Evolutionary conservation across 305 asterid genomes (phyloP).

Genomic region (Fraxinus floribunda): DNA sequence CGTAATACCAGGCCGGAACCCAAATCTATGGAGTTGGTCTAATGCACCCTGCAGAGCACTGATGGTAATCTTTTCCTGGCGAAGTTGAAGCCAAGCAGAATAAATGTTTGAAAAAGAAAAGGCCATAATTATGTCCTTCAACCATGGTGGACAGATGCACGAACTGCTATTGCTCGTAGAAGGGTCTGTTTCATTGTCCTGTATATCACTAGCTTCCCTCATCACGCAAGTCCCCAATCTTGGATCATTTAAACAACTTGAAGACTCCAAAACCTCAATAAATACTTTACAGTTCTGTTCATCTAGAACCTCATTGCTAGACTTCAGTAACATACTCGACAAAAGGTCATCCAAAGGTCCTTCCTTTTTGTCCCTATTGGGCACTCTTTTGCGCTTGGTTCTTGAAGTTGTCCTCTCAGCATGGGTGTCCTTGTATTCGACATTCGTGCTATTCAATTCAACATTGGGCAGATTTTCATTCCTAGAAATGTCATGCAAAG

Average conservation of each 20-base stretch:
- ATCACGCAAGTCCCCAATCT: conserved; percentile 52
- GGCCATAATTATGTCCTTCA: conserved; percentile 59
- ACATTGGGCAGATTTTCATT: conserved; percentile 28
- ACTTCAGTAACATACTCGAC: conserved; percentile 42
- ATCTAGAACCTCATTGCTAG: conserved; percentile 37
- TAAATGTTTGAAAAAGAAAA: conserved; percentile 60
- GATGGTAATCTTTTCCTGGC: conserved; percentile 39
- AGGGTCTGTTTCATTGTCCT: conserved; percentile 30
- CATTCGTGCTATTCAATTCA: conserved; percentile 29
- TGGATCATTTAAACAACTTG: conserved; percentile 59
- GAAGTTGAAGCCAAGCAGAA: conserved; percentile 62
- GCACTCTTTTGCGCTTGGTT: conserved; percentile 36
- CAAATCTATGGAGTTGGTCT: conserved; percentile 49
- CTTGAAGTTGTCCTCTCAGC: conserved; percentile 32
- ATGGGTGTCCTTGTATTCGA: conserved; percentile 31
- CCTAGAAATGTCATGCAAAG: conserved; percentile 32
- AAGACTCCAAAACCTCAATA: conserved; percentile 46
- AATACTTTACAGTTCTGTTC: conserved; percentile 43
- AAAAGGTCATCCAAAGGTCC: conserved; percentile 39
- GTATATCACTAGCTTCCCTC: conserved; percentile 31
- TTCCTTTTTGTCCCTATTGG: conserved; percentile 32
- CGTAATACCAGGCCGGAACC: conserved; percentile 39
- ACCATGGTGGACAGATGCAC: conserved; percentile 75
- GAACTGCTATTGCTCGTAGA: conserved; percentile 28
- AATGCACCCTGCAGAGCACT: conserved; percentile 43